Evolutionary conservation across 2,329 filamentous ascomycete species (phyloP).

Genomic region (Trichoderma breve): DNA sequence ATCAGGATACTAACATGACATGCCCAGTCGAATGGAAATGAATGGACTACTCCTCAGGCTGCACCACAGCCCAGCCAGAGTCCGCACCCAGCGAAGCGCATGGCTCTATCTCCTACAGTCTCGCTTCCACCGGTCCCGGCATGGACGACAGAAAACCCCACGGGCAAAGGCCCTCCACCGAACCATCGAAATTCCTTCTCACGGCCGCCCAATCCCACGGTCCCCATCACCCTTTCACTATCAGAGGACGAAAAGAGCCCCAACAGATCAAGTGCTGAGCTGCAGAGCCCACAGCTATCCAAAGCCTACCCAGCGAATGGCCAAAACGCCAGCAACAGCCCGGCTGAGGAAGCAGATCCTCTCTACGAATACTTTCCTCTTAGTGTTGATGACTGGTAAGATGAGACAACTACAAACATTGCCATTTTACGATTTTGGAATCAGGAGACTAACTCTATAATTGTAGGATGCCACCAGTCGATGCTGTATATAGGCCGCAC

Average conservation of each 20-base stretch:
- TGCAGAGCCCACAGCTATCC: constrained; percentile 51
- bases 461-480: constrained; percentile 74
- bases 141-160: constrained; percentile 42
- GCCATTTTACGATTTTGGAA: neutral
- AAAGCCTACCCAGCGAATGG: constrained; percentile 38
- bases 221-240: constrained; percentile 53
- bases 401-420: neutral
- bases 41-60: constrained; percentile 47
- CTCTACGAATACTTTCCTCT: constrained; percentile 95
- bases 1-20: constrained; percentile 20
- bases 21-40: constrained; percentile 35
- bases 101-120: constrained; percentile 52
- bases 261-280: constrained; percentile 49
- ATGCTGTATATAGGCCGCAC: constrained; percentile 86
- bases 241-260: constrained; percentile 61
- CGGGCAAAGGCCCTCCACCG: constrained; percentile 24
- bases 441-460: neutral
- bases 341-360: constrained; percentile 74
- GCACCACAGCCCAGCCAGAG: constrained; percentile 37
- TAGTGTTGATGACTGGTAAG: constrained; percentile 80
- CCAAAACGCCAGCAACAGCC: constrained; percentile 52
- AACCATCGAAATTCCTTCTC: constrained; percentile 25
- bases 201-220: constrained; percentile 31
- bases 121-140: constrained; percentile 53
- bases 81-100: constrained; percentile 51